A percentile compares a stretch with the other conserved stretches of the same genome.
Conservation (phyloP, 805 yeast species). For the Yamadazyma tumulicola region DNA sequence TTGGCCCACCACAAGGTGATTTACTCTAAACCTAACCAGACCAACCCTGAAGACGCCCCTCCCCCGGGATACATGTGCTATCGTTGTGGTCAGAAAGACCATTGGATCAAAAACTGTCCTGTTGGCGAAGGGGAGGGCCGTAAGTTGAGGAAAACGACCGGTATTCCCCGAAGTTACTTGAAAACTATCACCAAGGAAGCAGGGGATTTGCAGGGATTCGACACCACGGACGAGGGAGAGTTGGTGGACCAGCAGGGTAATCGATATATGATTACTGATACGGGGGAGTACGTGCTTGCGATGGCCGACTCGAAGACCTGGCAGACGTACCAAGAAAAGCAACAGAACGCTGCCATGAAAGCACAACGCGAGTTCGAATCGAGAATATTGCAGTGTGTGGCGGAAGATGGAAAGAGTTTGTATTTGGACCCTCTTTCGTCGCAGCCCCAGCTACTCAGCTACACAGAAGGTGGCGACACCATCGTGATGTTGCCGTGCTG, state of each 20-base stretch:
- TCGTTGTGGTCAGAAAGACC: constrained; percentile 89
- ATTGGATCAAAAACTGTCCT: constrained; percentile 96
- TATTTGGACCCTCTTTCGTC: constrained; percentile 61
- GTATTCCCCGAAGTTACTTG: constrained; percentile 92
- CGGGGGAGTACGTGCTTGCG: constrained; percentile 94
- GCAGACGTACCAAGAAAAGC: constrained; percentile 77
- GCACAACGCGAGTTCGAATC: constrained; percentile 51
- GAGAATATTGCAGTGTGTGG: constrained; percentile 27
- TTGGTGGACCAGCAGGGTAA: constrained; percentile 44
- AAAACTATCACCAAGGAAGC: constrained; percentile 81
- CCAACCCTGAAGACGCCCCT: constrained; percentile 65
- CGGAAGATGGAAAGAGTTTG: constrained; percentile 32
- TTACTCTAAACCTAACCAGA: constrained; percentile 43
- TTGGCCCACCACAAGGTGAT: constrained; percentile 85
- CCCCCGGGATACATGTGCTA: constrained; percentile 97
- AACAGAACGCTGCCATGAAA: constrained; percentile 46
- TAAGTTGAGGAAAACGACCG: constrained; percentile 87
- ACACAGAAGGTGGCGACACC: constrained; percentile 44
- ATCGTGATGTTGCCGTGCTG: constrained; percentile 81
- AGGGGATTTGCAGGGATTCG: constrained; percentile 45
- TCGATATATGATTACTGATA: constrained; percentile 83
- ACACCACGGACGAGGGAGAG: constrained; percentile 41
- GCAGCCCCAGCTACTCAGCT: constrained; percentile 51
- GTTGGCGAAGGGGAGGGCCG: constrained; percentile 91
- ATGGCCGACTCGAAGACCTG: constrained; percentile 91